A percentile compares a stretch with the other conserved stretches of the same genome.
These are phyloP conservation scores for Secale cereale DNA, from an alignment of 176 grass and related monocot genomes.

Conservation along the genomic window DNA sequence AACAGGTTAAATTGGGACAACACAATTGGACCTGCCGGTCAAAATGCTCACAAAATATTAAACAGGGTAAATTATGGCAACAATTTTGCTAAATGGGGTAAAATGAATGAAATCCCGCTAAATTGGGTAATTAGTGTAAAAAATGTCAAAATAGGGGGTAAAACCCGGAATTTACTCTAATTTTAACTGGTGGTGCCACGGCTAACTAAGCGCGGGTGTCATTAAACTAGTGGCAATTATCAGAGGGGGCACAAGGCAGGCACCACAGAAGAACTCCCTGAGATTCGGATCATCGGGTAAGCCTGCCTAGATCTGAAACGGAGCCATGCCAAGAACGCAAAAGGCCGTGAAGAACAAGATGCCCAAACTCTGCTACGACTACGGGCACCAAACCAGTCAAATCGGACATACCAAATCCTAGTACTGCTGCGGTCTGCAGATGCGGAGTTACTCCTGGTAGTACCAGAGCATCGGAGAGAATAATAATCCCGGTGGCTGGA, in stretches of 20 bases:
- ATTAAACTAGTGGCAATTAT: background rate
- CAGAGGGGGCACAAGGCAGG: background rate
- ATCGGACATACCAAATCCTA: no score
- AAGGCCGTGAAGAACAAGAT: background rate
- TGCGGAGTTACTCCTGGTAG: background rate
- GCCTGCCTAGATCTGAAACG: constrained; percentile 19
- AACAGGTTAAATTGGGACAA: no score
- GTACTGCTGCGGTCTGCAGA: background rate
- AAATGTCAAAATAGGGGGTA: no score
- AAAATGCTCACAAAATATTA: no score
- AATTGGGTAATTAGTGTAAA: no score
- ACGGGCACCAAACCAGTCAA: background rate
- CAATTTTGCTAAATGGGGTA: no score
- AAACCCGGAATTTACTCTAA: no score
- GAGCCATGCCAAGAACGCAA: background rate
- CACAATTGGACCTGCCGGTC: no score
- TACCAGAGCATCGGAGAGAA: background rate
- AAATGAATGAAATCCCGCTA: no score
- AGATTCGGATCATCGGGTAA: background rate
- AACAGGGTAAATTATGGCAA: no score
- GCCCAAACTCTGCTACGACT: background rate
- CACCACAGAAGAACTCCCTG: background rate
- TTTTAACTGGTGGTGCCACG: background rate
- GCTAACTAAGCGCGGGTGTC: background rate
- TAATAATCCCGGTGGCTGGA: background rate